Evolutionary conservation across 78 protist genomes (phyloP).

Genomic region (Dictyostelium purpureum): DNA sequence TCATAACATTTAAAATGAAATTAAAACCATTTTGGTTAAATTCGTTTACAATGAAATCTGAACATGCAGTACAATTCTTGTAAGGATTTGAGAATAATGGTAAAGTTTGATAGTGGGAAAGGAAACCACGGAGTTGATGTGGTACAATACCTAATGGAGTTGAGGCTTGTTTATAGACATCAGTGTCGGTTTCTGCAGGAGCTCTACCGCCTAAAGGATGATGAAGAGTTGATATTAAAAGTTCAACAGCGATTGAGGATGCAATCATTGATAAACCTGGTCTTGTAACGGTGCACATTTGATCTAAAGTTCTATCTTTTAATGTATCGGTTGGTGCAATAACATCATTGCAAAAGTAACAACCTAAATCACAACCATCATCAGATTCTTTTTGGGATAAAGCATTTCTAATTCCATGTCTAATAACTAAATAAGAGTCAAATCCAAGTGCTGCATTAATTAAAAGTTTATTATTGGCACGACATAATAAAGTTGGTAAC

Average conservation of each 20-base stretch:
- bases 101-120: conserved; percentile 65
- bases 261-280: conserved; percentile 96
- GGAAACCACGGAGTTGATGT: conserved; percentile 94
- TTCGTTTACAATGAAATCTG: conserved; percentile 62
- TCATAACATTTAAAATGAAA: conserved; percentile 41
- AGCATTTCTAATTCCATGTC: conserved; percentile 92
- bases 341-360: conserved; percentile 99
- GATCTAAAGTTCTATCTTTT: conserved; percentile 98
- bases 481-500: conserved; percentile 95
- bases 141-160: conserved; percentile 72
- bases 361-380: conserved; percentile 86
- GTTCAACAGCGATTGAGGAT: conserved; percentile 93
- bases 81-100: conserved; percentile 79
- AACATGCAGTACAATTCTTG: conserved; percentile 95
- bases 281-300: conserved; percentile 98
- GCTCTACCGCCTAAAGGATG: conserved; percentile 82
- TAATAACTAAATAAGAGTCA: conserved; percentile 94
- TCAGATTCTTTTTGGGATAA: neutral
- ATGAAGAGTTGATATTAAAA: conserved; percentile 90
- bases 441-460: conserved; percentile 98
- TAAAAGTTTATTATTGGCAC: conserved; percentile 52
- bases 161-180: conserved; percentile 2
- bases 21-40: conserved; percentile 20
- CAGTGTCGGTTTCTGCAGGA: conserved; percentile 45
- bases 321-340: conserved; percentile 94